Base-by-base conservation (phyloP, 202 grass and related monocot genomes). In the Carex arenaria region DNA sequence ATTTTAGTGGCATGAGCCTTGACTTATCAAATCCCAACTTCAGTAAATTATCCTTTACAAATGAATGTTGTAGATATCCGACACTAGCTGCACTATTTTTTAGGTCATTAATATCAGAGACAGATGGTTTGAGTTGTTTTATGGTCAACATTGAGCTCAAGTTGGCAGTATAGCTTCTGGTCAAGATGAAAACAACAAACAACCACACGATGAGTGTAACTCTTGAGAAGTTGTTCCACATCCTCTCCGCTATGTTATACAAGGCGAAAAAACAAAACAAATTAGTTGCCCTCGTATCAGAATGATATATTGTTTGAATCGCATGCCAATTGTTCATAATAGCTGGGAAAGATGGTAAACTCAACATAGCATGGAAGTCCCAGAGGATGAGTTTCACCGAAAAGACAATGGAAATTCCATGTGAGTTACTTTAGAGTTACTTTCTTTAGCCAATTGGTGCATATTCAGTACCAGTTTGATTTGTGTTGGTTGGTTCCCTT, bases 191-290 rank as follows among this genome's bases (percentile, higher is more conserved):
- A n/a, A n/a, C n/a, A n/a, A n/a, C n/a, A n/a, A n/a, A n/a, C n/a
- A n/a, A n/a, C n/a, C n/a, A n/a, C n/a, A n/a, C n/a, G n/a, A n/a
- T 40, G 38, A n/a, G n/a, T 26, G 26, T 26, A 8, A 91, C 57
- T 53, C 82, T 64, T 4, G 87, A 86, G 14, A 91, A 26, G 30
- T 89, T 64, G 13, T 59, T 66, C 20, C 32, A 5, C 1, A 82
- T 72, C 20, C 12, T 87, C 26, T 90, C 86, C 40, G 18, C 91
- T 90, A 76, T 38, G 70, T 47, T 61, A 60, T 42, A 20, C 7
- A 51, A 26, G 20, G 5, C 5, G 26, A 61, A 61, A 42, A 42
- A 42, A 26, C 26, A 26, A 26, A 23, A 18, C 40, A 72, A 26
- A 7, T 42, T 42, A 42, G 36, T 5, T 4, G 5, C 36, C 4